Percentiles rank a stretch among this genome's conserved stretches.
phyloP scores from a whole-genome alignment of 164 flowering plant species.

The Stephania japonica region DNA sequence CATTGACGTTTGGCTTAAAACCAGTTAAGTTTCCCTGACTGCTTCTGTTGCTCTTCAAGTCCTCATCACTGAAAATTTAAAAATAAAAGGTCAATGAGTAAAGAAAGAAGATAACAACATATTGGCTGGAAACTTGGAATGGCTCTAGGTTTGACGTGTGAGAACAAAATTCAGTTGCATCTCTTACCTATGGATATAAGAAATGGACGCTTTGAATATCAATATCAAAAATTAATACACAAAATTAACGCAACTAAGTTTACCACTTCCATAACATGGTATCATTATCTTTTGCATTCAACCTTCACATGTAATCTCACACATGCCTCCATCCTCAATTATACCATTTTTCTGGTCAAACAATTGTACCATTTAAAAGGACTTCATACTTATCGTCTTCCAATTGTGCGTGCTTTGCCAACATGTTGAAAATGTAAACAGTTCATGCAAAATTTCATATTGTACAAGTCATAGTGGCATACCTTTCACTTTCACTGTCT shows the following conservation, averaged over 20 bases:
- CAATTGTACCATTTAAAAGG: too few relatives aligned
- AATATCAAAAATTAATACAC: not conserved
- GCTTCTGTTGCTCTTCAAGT: slow-evolving; percentile 20
- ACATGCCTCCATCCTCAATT: slow-evolving; percentile 1
- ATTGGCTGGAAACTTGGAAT: not conserved
- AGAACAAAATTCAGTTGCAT: not conserved
- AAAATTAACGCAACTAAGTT: not conserved
- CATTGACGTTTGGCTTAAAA: slow-evolving; percentile 38
- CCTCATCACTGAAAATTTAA: slow-evolving; percentile 22
- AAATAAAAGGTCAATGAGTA: not conserved
- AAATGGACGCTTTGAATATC: not conserved
- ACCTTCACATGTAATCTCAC: not conserved
- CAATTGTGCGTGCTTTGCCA: too few relatives aligned
- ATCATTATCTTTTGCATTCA: not conserved
- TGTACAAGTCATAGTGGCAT: not conserved
- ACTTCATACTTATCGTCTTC: too few relatives aligned
- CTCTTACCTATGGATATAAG: not conserved
- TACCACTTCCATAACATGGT: not conserved
- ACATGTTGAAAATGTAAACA: not conserved
- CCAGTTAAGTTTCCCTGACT: slow-evolving; percentile 12
- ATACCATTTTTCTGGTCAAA: too few relatives aligned
- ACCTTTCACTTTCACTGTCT: slow-evolving; percentile 29
- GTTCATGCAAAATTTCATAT: not conserved
- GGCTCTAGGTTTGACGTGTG: not conserved
- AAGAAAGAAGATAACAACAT: not conserved